Evolutionary conservation across 441 rosid species (phyloP).

Genomic region (Metrosideros polymorpha): DNA sequence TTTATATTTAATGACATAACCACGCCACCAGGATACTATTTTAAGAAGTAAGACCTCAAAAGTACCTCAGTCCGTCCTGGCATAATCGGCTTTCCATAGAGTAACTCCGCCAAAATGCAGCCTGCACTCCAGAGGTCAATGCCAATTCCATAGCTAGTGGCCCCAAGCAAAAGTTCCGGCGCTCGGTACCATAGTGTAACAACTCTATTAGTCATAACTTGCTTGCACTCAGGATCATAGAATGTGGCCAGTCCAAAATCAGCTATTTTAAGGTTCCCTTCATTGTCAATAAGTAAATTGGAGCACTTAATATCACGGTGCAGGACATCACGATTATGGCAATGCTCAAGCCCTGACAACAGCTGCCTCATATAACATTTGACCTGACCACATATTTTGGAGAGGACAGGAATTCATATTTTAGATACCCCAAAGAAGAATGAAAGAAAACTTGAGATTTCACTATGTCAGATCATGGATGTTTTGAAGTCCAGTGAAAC

Average conservation of each 20-base stretch:
- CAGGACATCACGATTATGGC: slow-evolving; percentile 70
- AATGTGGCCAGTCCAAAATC: slow-evolving; percentile 89
- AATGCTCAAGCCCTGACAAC: slow-evolving; percentile 80
- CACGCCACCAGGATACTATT: neutral
- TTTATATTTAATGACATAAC: neutral
- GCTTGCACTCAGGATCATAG: slow-evolving; percentile 51
- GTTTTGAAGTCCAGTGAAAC: neutral
- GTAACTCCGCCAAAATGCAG: slow-evolving; percentile 88
- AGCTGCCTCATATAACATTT: slow-evolving; percentile 85
- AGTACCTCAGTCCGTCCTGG: slow-evolving; percentile 88
- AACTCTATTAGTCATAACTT: slow-evolving; percentile 80
- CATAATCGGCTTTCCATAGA: slow-evolving; percentile 85
- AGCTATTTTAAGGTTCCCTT: slow-evolving; percentile 75
- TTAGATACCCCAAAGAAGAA: neutral
- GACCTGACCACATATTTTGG: slow-evolving; percentile 26
- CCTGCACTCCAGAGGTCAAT: slow-evolving; percentile 99
- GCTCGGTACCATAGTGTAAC: slow-evolving; percentile 96
- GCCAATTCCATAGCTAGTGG: slow-evolving; percentile 56
- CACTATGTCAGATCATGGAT: neutral
- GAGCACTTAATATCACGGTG: slow-evolving; percentile 97
- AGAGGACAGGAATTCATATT: neutral
- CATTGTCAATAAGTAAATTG: slow-evolving; percentile 68
- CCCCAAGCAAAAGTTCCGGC: slow-evolving; percentile 91
- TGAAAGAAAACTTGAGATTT: neutral
- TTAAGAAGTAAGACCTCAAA: neutral